These are phyloP conservation scores for Rhizoclosmatium globosum DNA, from an alignment of 192 early-diverging fungal genomes.

Conservation along the genomic window DNA sequence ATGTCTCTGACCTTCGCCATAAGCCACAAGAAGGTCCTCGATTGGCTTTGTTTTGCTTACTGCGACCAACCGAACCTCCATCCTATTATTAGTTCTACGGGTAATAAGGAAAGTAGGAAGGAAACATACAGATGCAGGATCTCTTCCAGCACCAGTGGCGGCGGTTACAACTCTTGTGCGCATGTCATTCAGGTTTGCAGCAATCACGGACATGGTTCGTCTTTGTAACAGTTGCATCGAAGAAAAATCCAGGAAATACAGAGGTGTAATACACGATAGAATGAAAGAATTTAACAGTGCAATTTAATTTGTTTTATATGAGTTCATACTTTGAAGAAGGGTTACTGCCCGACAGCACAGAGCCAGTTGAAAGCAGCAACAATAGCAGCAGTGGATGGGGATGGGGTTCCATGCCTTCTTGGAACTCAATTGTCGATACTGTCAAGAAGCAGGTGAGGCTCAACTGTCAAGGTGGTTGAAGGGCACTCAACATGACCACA, in stretches of 20 bases:
- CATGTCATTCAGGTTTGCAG: slow-evolving; percentile 22
- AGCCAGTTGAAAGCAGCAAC: background rate
- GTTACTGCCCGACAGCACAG: background rate
- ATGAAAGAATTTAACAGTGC: background rate
- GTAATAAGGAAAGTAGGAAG: background rate
- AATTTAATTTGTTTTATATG: background rate
- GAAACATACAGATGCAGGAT: background rate
- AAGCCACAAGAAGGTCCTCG: slow-evolving; percentile 80
- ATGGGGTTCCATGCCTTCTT: slow-evolving; percentile 44
- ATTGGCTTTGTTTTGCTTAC: slow-evolving; percentile 94
- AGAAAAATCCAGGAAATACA: background rate
- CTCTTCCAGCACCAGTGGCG: background rate
- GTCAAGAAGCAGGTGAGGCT: slow-evolving; percentile 53
- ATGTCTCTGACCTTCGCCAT: slow-evolving; percentile 86
- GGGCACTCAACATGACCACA: background rate
- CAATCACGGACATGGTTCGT: background rate
- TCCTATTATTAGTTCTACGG: background rate
- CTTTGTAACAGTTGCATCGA: background rate
- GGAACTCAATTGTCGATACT: slow-evolving; percentile 51
- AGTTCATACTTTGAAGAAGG: too few relatives aligned
- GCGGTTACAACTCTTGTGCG: slow-evolving; percentile 23
- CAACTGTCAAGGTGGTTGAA: background rate
- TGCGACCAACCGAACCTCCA: slow-evolving; percentile 77
- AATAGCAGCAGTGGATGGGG: slow-evolving; percentile 24
- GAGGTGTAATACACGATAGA: background rate